These are phyloP conservation scores for Penicillium sp. DNA, from an alignment of 2,329 filamentous ascomycete species.

Conservation along the genomic window DNA sequence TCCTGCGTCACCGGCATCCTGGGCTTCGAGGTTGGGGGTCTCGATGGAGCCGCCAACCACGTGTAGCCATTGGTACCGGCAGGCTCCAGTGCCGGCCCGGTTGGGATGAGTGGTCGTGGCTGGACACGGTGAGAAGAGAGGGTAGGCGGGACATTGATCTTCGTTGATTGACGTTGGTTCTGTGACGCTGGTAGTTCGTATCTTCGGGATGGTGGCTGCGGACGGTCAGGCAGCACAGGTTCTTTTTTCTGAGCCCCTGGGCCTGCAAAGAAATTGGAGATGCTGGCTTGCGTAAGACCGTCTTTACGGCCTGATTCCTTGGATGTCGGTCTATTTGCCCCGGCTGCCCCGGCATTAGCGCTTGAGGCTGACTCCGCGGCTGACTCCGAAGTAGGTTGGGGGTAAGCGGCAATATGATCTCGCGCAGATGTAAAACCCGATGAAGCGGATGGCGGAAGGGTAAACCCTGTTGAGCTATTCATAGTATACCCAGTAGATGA, in stretches of 20 bases:
- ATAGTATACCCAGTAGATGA: conserved; percentile 61
- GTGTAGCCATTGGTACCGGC: conserved; percentile 36
- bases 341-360: conserved; percentile 3
- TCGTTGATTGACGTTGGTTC: conserved; percentile 10
- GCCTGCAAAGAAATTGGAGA: conserved; percentile 53
- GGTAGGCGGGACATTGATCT: conserved; percentile 19
- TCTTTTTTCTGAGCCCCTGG: conserved; percentile 22
- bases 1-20: conserved; percentile 14
- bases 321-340: conserved; percentile 30
- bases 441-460: conserved; percentile 42
- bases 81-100: conserved; percentile 35
- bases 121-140: conserved; percentile 34
- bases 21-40: conserved; percentile 22
- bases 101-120: conserved; percentile 31
- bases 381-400: conserved; percentile 16
- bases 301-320: conserved; percentile 37
- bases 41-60: conserved; percentile 34
- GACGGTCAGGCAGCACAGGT: conserved; percentile 6
- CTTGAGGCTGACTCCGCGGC: conserved; percentile 23
- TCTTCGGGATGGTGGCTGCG: conserved; percentile 11
- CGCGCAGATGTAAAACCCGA: conserved; percentile 65
- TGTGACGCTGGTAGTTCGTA: conserved; percentile 11
- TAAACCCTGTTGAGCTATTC: conserved; percentile 50
- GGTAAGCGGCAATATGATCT: conserved; percentile 50
- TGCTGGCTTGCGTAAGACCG: conserved; percentile 51